Base-by-base conservation (phyloP, 768 basidiomycete species). In the Candolleomyces aberdarensis region DNA sequence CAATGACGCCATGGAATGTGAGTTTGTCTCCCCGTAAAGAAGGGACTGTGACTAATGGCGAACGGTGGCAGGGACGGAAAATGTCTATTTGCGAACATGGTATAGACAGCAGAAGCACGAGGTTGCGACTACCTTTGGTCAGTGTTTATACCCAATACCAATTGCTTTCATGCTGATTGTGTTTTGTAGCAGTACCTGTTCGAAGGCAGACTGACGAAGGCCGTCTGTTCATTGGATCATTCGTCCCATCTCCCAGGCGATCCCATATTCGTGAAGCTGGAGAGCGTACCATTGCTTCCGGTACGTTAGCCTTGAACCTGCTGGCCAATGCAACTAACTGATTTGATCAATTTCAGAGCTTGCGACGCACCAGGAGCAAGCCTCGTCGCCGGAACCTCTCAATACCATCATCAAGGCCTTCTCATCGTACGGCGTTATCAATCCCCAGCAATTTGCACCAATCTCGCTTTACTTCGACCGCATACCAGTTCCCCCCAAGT, bases 1-100 rank as follows among this genome's bases (percentile, higher is more conserved):
- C 56, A 57, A 46, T 57, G 93, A 97, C 63, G 96, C 94, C 0
- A 83, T 98, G 80, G 96, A 98, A 74, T 96, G 91, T 92, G 68
- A 71, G 90, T 78, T 50, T 62, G 51, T 49, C 40, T 8, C 49
- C 19, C 22, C 40, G 51, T 65, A 46, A 19, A 22, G 15, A 4
- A 20, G 36, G 32, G 14, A 15, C 22, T 20, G 9, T 58, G 48
- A 55, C 58, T 57, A 32, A 56, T 26, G 13, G n/a, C 9, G 36
- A 17, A 26, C 26, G 26, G 26, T 22, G 9, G 31, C 48, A 83
- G 91, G 95, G 95, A 96, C 93, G 0, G 95, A 98, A 75, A 98
- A 98, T 73, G 90, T 85, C 0, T 97, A 97, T 74, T 69, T 98
- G 63, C 84, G 83, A 57, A 87, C 90, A 8, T 92, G 89, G 90